These are phyloP conservation scores for Neobulgaria alba DNA, from an alignment of 2,329 filamentous ascomycete species.

Conservation along the genomic window DNA sequence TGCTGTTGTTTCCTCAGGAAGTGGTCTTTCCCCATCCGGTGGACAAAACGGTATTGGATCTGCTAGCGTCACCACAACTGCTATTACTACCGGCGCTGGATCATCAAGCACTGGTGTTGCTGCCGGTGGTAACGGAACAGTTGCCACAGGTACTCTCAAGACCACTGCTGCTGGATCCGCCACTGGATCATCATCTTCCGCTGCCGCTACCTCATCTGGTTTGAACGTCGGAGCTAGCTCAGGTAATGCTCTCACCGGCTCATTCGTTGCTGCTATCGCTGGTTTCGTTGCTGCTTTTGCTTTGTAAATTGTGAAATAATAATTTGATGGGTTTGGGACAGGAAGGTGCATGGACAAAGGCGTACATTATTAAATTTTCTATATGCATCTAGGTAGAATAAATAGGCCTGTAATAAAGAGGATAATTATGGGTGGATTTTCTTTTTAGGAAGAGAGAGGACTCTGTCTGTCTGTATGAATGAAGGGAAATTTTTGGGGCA, in stretches of 20 bases:
- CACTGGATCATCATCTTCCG: not conserved
- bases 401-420: no score
- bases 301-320: slow-evolving; percentile 18
- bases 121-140: not conserved
- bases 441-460: no score
- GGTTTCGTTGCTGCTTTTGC: slow-evolving; percentile 19
- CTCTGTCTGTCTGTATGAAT: no score
- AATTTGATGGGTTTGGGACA: slow-evolving; percentile 1
- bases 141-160: not conserved
- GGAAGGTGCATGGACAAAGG: slow-evolving; percentile 7
- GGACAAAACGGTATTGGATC: slow-evolving; percentile 9
- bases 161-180: not conserved
- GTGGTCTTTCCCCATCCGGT: slow-evolving; percentile 16
- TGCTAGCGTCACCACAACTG: slow-evolving; percentile 5
- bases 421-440: no score
- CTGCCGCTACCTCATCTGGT: no score
- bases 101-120: slow-evolving; percentile 3
- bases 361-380: slow-evolving; percentile 3
- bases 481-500: no score
- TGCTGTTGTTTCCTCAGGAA: slow-evolving; percentile 12
- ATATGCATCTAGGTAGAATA: no score
- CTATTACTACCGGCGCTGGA: slow-evolving; percentile 8
- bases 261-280: slow-evolving; percentile 10
- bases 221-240: slow-evolving; percentile 1
- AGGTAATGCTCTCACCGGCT: slow-evolving; percentile 13